Percentiles rank a stretch among this genome's conserved stretches.
These are phyloP conservation scores for Emericellopsis cladophorae DNA, from an alignment of 2,329 filamentous ascomycete species.

Conservation along the genomic window DNA sequence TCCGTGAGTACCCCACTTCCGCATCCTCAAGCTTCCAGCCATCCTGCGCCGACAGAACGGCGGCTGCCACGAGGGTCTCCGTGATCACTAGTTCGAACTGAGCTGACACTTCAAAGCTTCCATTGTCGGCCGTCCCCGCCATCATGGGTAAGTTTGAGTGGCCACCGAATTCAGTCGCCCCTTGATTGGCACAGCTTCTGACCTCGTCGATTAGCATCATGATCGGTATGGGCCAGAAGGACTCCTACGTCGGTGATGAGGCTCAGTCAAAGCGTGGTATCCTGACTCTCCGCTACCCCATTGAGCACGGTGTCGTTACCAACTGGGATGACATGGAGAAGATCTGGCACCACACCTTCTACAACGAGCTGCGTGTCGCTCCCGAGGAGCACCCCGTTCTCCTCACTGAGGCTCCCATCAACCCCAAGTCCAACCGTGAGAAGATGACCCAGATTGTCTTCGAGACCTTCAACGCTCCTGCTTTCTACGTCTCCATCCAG, in stretches of 20 bases:
- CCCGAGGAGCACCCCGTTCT: slow-evolving; percentile 99
- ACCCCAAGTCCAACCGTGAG: slow-evolving; percentile 99
- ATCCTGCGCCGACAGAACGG: background rate
- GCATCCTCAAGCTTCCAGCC: background rate
- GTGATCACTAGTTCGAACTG: background rate
- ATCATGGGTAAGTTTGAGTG: slow-evolving; percentile 77
- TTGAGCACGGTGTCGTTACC: slow-evolving; percentile 99
- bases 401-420: slow-evolving; percentile 98
- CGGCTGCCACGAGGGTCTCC: background rate
- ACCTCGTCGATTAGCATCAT: slow-evolving; percentile 63
- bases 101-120: slow-evolving; percentile 50
- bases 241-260: slow-evolving; percentile 99
- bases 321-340: slow-evolving; percentile 99
- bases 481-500: slow-evolving; percentile 99
- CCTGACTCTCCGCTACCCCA: slow-evolving; percentile 97
- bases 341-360: slow-evolving; percentile 99
- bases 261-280: slow-evolving; percentile 99
- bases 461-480: slow-evolving; percentile 99
- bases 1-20: slow-evolving; percentile 65
- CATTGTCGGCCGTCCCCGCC: slow-evolving; percentile 98
- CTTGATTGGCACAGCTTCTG: background rate
- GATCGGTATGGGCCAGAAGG: slow-evolving; percentile 99
- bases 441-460: slow-evolving; percentile 99
- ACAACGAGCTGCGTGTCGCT: slow-evolving; percentile 99
- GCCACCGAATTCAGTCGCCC: background rate